phyloP scores from a whole-genome alignment of 495 filamentous ascomycete genomes.

The Penicillium pulvis region DNA sequence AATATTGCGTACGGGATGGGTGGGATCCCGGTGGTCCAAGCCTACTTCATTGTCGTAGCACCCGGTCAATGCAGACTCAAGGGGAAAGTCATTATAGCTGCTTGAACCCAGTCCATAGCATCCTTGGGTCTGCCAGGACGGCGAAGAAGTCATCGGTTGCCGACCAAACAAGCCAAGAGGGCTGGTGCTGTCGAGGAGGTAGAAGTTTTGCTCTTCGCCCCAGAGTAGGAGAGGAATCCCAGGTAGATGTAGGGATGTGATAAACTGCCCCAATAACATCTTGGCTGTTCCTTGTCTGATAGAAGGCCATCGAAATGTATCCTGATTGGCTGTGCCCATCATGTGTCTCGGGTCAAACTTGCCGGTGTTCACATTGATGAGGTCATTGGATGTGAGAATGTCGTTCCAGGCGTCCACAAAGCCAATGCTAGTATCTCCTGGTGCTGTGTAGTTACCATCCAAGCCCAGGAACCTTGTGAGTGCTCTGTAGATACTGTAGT shows the following conservation, averaged over 20 bases:
- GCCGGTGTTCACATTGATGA: slow-evolving; percentile 64
- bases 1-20: slow-evolving; percentile 65
- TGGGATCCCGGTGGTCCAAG: slow-evolving; percentile 70
- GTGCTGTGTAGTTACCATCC: slow-evolving; percentile 61
- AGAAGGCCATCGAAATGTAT: slow-evolving; percentile 74
- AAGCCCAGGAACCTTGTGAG: slow-evolving; percentile 67
- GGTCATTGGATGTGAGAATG: slow-evolving; percentile 62
- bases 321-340: slow-evolving; percentile 70
- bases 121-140: slow-evolving; percentile 69
- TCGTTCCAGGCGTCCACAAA: slow-evolving; percentile 61
- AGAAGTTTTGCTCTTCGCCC: slow-evolving; percentile 73
- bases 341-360: slow-evolving; percentile 71
- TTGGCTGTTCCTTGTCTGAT: slow-evolving; percentile 61
- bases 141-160: slow-evolving; percentile 63
- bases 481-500: slow-evolving; percentile 68
- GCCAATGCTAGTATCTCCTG: slow-evolving; percentile 57
- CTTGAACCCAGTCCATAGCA: slow-evolving; percentile 60
- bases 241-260: slow-evolving; percentile 64
- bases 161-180: slow-evolving; percentile 71
- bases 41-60: slow-evolving; percentile 58
- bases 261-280: slow-evolving; percentile 61
- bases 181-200: slow-evolving; percentile 67
- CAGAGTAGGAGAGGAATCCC: slow-evolving; percentile 68
- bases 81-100: slow-evolving; percentile 61
- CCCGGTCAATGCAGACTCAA: slow-evolving; percentile 53